Evolutionary conservation across 441 rosid genomes (phyloP).

Genomic region (Theobroma grandiflorum): DNA sequence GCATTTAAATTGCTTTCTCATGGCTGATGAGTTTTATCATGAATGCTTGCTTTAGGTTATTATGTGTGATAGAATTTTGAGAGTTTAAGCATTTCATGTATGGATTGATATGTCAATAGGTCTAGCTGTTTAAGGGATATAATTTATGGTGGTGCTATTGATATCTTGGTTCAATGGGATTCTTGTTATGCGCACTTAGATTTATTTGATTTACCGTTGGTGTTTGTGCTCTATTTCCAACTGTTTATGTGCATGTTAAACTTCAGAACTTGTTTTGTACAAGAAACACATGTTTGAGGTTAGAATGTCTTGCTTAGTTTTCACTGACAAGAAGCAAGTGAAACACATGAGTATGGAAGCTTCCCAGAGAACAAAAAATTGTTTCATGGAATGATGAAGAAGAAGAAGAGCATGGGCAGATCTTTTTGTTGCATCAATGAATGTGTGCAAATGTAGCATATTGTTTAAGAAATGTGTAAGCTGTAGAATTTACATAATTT

Average conservation of each 20-base stretch:
- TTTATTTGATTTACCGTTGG: not conserved
- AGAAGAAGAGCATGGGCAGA: not conserved
- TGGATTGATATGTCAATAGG: not conserved
- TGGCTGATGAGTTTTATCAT: not conserved
- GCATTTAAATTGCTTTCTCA: not conserved
- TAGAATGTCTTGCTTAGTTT: not conserved
- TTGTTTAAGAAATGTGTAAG: not conserved
- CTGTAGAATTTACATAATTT: not conserved
- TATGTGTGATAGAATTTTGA: not conserved
- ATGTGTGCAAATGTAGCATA: not conserved
- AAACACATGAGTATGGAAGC: not conserved
- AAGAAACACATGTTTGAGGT: not conserved
- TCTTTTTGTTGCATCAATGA: slow-evolving; percentile 2
- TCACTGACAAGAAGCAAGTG: slow-evolving; percentile 3
- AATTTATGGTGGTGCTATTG: not conserved
- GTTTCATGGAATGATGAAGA: not conserved
- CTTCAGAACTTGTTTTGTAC: not conserved
- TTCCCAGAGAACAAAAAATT: not conserved
- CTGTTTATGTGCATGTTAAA: not conserved
- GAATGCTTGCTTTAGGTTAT: slow-evolving; percentile 11
- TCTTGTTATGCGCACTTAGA: not conserved
- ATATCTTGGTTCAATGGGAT: not conserved
- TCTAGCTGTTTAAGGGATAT: slow-evolving; percentile 2
- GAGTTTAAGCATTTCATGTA: not conserved
- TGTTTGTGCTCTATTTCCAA: not conserved